These are phyloP conservation scores for Globomyces sp. DNA, from an alignment of 371 early-diverging fungal genomes.

Conservation along the genomic window DNA sequence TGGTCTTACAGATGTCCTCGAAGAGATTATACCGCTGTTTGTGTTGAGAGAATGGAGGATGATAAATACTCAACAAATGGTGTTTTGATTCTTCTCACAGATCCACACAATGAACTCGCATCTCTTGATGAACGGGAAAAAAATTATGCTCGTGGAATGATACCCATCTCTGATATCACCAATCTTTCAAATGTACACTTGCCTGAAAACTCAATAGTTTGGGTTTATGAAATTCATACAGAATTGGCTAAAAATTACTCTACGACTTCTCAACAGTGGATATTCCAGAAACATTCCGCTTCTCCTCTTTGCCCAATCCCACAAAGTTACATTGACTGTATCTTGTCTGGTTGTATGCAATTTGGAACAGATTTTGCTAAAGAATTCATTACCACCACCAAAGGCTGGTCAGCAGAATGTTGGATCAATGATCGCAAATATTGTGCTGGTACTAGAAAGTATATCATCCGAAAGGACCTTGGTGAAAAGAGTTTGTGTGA, in stretches of 20 bases:
- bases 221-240: constrained; percentile 28
- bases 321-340: constrained; percentile 41
- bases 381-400: constrained; percentile 31
- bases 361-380: constrained; percentile 29
- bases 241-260: neutral
- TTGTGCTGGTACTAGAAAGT: constrained; percentile 20
- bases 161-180: constrained; percentile 17
- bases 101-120: constrained; percentile 24
- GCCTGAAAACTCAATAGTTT: constrained; percentile 23
- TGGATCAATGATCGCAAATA: constrained; percentile 41
- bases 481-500: constrained; percentile 13
- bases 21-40: constrained; percentile 38
- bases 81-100: constrained; percentile 26
- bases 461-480: constrained; percentile 19
- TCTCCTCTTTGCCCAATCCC: constrained; percentile 34
- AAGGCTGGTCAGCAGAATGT: constrained; percentile 29
- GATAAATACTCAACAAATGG: constrained; percentile 22
- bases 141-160: constrained; percentile 20
- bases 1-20: constrained; percentile 37
- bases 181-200: neutral
- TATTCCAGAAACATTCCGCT: constrained; percentile 20
- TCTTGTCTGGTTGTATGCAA: constrained; percentile 32
- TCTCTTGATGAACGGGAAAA: constrained; percentile 27
- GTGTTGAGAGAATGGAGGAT: constrained; percentile 18
- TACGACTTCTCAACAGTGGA: constrained; percentile 12